Evolutionary conservation across 2,329 filamentous ascomycete genomes (phyloP), one percentile per base, ranked within the genome.

Genomic region (Davidsoniella virescens): DNA sequence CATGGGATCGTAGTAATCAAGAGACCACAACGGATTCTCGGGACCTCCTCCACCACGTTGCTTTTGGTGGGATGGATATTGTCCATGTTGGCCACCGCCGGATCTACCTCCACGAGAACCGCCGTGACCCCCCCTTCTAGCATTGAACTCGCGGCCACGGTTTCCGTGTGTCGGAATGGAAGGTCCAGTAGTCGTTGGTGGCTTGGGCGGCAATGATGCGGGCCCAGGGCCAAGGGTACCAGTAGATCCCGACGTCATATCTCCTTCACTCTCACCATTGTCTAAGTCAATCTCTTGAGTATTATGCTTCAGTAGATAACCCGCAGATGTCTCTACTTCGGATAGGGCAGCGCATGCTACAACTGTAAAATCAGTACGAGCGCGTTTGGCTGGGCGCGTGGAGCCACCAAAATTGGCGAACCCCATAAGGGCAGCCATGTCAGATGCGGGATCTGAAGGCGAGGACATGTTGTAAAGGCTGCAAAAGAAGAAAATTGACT

Each of bases 371-470:
- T 51, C 52, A 9, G 26, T 42, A 6, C 53, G 47, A 9, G 80
- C 80, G 54, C 82, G 73, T 61, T 82, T 83, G 62, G 83, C 84
- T 41, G 70, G 69, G 1, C 71, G 66, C 61, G 56, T 73, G 67
- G 8, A 42, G 12, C 65, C 63, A 56, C 82, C 82, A 59, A 88
- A 88, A 52, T 75, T 72, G 7, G 78, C 73, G 63, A 87, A 87
- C 55, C 84, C 84, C 78, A 87, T 82, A 44, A 75, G 71, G 40
- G 75, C 73, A 18, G 79, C 78, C 62, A 85, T 78, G 48, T 74
- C 73, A 40, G 67, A 65, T 44, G 73, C 65, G 45, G 73, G 69
- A 17, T 60, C 60, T n/a, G 47, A 36, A 5, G 40, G 41, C 20
- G 41, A 44, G 6, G 45, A 41, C 45, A 47, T 44, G 7, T 20